Evolutionary conservation across 2,329 filamentous ascomycete genomes (phyloP).

Genomic region (Hymenoscyphus repandus): DNA sequence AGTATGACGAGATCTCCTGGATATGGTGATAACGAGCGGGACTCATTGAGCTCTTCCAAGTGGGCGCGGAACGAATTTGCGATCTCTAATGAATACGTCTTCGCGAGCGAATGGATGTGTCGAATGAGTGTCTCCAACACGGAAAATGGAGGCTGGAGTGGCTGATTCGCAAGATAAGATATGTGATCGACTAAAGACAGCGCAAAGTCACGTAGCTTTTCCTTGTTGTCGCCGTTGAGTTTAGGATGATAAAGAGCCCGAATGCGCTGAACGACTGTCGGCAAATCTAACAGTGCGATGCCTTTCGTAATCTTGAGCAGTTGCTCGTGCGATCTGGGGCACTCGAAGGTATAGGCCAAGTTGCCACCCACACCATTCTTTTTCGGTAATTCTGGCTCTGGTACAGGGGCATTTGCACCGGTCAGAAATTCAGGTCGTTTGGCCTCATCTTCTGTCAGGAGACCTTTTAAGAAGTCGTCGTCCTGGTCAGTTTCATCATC

Average conservation of each 20-base stretch:
- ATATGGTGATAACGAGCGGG: conserved; percentile 47
- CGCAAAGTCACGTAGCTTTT: conserved; percentile 67
- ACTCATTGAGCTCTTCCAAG: conserved; percentile 50
- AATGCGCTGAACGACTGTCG: conserved; percentile 81
- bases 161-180: conserved; percentile 41
- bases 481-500: conserved; percentile 44
- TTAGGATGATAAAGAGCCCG: conserved; percentile 89
- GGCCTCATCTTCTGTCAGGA: conserved; percentile 55
- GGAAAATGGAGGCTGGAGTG: conserved; percentile 51
- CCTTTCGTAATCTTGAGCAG: conserved; percentile 60
- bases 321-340: conserved; percentile 72
- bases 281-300: conserved; percentile 60
- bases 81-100: conserved; percentile 75
- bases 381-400: conserved; percentile 35
- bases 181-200: conserved; percentile 60
- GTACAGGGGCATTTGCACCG: conserved; percentile 39
- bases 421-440: conserved; percentile 47
- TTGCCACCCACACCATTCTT: conserved; percentile 40
- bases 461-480: conserved; percentile 67
- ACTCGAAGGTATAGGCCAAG: conserved; percentile 79
- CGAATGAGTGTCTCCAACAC: conserved; percentile 76
- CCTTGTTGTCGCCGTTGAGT: conserved; percentile 78
- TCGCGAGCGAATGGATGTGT: conserved; percentile 88
- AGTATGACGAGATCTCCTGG: conserved; percentile 76
- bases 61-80: conserved; percentile 72